Conservation (phyloP, 2,329 filamentous ascomycete genomes). For the Calonectria multiphialidica region DNA sequence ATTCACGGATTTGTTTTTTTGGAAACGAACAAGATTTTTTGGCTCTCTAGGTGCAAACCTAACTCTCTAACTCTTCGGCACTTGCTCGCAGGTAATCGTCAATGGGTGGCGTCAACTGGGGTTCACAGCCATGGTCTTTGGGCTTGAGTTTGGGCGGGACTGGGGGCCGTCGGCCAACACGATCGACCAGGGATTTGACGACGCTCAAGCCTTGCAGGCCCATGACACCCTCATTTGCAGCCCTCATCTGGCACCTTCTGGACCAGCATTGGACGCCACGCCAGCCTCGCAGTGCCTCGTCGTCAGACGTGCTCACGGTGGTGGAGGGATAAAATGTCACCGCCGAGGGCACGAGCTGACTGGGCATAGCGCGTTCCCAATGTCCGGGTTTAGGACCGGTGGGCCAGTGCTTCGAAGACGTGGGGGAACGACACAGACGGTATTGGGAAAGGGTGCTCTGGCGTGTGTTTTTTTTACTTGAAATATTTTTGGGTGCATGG, state of each 20-base stretch:
- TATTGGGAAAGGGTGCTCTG: slow-evolving; percentile 26
- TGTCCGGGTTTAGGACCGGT: slow-evolving; percentile 18
- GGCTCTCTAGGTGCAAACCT: slow-evolving; percentile 44
- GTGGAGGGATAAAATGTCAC: slow-evolving; percentile 28
- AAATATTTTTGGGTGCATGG: slow-evolving; percentile 33
- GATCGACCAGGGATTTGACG: slow-evolving; percentile 20
- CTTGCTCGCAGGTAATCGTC: slow-evolving; percentile 15
- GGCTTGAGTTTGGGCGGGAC: slow-evolving; percentile 10
- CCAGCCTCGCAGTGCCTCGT: slow-evolving; percentile 22
- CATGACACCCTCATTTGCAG: slow-evolving; percentile 25
- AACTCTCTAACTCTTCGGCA: slow-evolving; percentile 21
- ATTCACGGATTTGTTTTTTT: slow-evolving; percentile 11
- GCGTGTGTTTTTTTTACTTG: slow-evolving; percentile 23
- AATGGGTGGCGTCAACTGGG: slow-evolving; percentile 16
- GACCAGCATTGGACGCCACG: slow-evolving; percentile 36
- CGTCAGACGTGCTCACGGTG: slow-evolving; percentile 18
- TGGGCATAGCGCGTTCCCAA: slow-evolving; percentile 17
- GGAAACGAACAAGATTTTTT: slow-evolving; percentile 38
- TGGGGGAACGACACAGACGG: slow-evolving; percentile 22
- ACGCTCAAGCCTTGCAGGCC: slow-evolving; percentile 18
- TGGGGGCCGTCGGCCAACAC: slow-evolving; percentile 15
- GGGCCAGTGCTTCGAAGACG: neutral
- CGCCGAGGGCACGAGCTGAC: slow-evolving; percentile 11
- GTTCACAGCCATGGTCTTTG: neutral
- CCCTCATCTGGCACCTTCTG: slow-evolving; percentile 15